Conservation (phyloP, 805 yeast species). For the Starmerella floris region DNA sequence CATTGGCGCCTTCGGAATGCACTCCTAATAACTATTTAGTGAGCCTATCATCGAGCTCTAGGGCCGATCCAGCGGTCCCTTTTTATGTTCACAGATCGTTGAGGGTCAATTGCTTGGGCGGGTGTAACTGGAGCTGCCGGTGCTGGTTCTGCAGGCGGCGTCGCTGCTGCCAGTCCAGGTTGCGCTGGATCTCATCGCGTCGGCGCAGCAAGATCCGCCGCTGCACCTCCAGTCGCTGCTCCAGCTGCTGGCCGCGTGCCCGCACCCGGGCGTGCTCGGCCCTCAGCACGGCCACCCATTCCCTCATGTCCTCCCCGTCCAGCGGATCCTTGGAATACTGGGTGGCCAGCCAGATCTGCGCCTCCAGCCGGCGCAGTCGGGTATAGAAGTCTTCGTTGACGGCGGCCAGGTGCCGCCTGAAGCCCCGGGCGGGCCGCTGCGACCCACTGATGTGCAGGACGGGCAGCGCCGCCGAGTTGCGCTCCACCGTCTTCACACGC, state of each 20-base stretch:
- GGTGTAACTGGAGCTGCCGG: slow-evolving; percentile 1
- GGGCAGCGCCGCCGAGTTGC: slow-evolving; percentile 13
- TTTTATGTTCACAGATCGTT: background rate
- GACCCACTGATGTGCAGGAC: slow-evolving; percentile 18
- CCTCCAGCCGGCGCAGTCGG: background rate
- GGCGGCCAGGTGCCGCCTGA: slow-evolving; percentile 10
- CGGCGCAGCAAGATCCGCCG: slow-evolving; percentile 17
- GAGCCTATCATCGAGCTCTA: too few species aligned
- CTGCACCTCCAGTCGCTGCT: slow-evolving; percentile 13
- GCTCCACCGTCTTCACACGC: slow-evolving; percentile 8
- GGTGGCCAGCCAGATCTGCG: slow-evolving; percentile 12
- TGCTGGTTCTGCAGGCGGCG: background rate
- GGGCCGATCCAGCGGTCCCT: too few species aligned
- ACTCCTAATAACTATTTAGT: too few species aligned
- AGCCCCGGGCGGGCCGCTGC: slow-evolving; percentile 10
- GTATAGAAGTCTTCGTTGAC: slow-evolving; percentile 5
- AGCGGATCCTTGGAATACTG: slow-evolving; percentile 12
- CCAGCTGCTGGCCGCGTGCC: background rate
- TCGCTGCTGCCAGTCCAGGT: slow-evolving; percentile 11
- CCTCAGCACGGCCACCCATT: slow-evolving; percentile 6
- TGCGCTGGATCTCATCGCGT: slow-evolving; percentile 8
- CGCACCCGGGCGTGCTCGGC: background rate
- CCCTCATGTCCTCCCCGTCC: slow-evolving; percentile 11
- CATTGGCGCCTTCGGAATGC: too few species aligned
- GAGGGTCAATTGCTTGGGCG: slow-evolving; percentile 6